A percentile compares a stretch with the other conserved stretches of the same genome.
Evolutionary conservation across 2,329 filamentous ascomycete species (phyloP).

Genomic region (Fusarium sp.): DNA sequence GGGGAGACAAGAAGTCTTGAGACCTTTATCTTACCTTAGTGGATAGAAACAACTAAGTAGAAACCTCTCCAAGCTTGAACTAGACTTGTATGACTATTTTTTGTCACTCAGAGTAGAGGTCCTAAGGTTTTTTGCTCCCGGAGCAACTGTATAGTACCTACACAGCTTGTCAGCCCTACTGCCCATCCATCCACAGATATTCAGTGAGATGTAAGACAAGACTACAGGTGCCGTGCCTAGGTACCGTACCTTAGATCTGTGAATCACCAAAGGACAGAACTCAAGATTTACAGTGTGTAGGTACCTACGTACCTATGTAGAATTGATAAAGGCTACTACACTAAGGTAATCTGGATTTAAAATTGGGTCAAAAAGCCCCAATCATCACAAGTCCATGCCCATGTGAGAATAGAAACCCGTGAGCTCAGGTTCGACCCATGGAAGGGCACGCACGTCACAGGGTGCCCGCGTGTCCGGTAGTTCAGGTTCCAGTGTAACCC

Average conservation of each 20-base stretch:
- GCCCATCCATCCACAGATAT: not conserved
- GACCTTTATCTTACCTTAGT: not conserved
- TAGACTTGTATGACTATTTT: not conserved
- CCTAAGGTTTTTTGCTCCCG: not conserved
- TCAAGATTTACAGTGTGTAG: not conserved
- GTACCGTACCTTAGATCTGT: not conserved
- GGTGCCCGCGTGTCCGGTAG: conserved; percentile 26
- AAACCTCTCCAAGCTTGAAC: not conserved
- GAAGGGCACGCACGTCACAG: conserved; percentile 24
- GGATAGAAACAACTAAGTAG: not conserved
- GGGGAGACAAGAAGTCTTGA: not conserved
- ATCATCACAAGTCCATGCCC: conserved; percentile 2
- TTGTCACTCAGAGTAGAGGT: not conserved
- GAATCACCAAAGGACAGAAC: not conserved
- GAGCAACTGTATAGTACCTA: not conserved
- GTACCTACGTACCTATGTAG: too few relatives aligned
- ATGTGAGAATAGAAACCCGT: conserved; percentile 20
- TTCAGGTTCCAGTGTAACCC: conserved; percentile 25
- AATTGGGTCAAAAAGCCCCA: not conserved
- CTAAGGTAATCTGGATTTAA: not conserved
- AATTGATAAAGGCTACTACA: not conserved
- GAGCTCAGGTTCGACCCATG: not conserved
- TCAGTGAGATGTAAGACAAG: not conserved
- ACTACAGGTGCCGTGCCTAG: not conserved
- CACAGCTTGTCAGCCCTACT: conserved; percentile 10